These are phyloP conservation scores for Chlorella sp. DNA, from an alignment of 139 green algal species.

Conservation along the genomic window DNA sequence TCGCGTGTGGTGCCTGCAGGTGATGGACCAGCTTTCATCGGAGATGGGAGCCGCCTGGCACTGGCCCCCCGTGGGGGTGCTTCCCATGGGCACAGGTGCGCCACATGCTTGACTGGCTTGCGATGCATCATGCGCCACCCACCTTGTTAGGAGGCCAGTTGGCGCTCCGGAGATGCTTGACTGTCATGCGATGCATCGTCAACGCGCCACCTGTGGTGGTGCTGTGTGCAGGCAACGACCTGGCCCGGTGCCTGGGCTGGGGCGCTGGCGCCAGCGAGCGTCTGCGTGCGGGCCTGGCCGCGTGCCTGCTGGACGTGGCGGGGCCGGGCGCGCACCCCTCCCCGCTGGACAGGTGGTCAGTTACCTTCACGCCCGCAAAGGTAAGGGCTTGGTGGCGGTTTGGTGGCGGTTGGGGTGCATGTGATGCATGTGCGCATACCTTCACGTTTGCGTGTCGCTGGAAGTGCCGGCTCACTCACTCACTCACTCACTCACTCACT, in stretches of 20 bases:
- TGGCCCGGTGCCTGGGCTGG: slow-evolving; percentile 78
- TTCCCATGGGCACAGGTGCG: slow-evolving; percentile 78
- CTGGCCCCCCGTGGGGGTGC: slow-evolving; percentile 65
- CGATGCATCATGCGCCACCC: too few species aligned
- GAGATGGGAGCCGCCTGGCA: too few species aligned
- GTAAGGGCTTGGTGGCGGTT: not conserved
- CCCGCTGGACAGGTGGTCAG: slow-evolving; percentile 63
- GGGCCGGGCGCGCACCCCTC: slow-evolving; percentile 29
- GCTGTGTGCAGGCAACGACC: slow-evolving; percentile 64
- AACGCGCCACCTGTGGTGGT: not conserved
- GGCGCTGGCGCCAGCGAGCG: slow-evolving; percentile 46
- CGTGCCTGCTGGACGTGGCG: slow-evolving; percentile 52
- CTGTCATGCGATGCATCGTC: too few species aligned
- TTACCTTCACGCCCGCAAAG: slow-evolving; percentile 15
- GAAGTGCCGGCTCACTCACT: too few species aligned
- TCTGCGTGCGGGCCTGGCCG: slow-evolving; percentile 5
- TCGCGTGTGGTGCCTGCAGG: too few species aligned
- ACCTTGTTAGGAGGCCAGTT: too few species aligned
- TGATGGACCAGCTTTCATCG: too few species aligned
- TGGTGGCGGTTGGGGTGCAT: not conserved
- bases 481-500: too few species aligned
- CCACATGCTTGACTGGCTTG: too few species aligned
- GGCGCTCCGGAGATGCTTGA: too few species aligned
- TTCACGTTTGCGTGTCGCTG: too few species aligned
- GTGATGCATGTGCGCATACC: too few species aligned